Percentiles rank a stretch among this genome's conserved stretches.
phyloP scores from a whole-genome alignment of 768 basidiomycete genomes.

The Mycena filopes region DNA sequence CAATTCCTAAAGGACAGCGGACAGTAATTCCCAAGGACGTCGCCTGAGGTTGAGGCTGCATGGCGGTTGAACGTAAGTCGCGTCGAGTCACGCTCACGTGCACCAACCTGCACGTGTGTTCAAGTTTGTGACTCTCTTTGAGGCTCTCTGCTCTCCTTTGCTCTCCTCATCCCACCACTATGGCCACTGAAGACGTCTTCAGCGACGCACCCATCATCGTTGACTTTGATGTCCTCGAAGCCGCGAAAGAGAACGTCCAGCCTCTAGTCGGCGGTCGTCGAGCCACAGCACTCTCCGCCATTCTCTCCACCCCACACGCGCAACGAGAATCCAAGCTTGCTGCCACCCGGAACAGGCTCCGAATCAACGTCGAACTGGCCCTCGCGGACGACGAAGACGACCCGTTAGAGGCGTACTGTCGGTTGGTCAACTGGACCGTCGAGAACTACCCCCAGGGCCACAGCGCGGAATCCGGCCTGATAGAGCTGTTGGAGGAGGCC shows the following conservation, averaged over 20 bases:
- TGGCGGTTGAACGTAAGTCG: too few species aligned
- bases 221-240: constrained; percentile 84
- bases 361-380: constrained; percentile 78
- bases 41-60: too few species aligned
- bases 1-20: too few species aligned
- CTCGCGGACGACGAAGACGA: constrained; percentile 87
- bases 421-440: constrained; percentile 90
- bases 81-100: too few species aligned
- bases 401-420: constrained; percentile 86
- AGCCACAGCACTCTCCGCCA: constrained; percentile 79
- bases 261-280: constrained; percentile 83
- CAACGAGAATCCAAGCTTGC: constrained; percentile 78
- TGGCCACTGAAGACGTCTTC: constrained; percentile 53
- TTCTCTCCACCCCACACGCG: constrained; percentile 81
- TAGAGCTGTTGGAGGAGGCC: constrained; percentile 92
- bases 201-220: constrained; percentile 62
- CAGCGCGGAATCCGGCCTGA: constrained; percentile 87
- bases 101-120: too few species aligned
- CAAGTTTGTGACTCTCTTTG: too few species aligned
- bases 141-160: too few species aligned
- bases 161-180: constrained; percentile 31
- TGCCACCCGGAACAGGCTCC: constrained; percentile 70
- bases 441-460: constrained; percentile 96
- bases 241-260: constrained; percentile 89
- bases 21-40: too few species aligned